Conservation (phyloP, 2,329 filamentous ascomycete genomes). For the Fusarium piperis region DNA sequence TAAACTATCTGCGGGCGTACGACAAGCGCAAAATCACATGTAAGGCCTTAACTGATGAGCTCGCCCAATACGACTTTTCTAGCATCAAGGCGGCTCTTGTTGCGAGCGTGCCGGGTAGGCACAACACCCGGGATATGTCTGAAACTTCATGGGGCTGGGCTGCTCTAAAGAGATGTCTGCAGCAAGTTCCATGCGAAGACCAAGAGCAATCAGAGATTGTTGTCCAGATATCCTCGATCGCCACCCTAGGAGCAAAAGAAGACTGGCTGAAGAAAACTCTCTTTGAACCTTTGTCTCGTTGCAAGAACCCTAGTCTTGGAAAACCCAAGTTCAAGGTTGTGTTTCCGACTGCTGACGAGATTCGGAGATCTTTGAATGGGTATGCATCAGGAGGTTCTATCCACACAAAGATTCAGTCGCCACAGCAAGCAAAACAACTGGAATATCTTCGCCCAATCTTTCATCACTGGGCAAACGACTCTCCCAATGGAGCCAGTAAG, state of each 20-base stretch:
- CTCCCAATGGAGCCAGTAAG: slow-evolving; percentile 47
- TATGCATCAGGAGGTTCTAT: slow-evolving; percentile 83
- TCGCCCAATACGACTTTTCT: slow-evolving; percentile 75
- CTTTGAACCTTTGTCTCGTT: slow-evolving; percentile 60
- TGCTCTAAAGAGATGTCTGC: slow-evolving; percentile 69
- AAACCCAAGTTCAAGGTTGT: slow-evolving; percentile 73
- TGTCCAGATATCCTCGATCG: slow-evolving; percentile 81
- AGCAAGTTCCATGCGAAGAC: slow-evolving; percentile 57
- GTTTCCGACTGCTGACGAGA: slow-evolving; percentile 83
- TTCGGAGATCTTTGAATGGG: slow-evolving; percentile 79
- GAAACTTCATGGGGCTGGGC: slow-evolving; percentile 80
- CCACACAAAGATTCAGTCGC: slow-evolving; percentile 79
- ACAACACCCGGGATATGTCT: slow-evolving; percentile 59
- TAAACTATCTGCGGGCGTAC: slow-evolving; percentile 78
- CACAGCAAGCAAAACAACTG: slow-evolving; percentile 78
- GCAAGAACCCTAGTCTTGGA: slow-evolving; percentile 28
- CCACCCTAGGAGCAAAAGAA: slow-evolving; percentile 76
- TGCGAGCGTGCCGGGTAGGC: slow-evolving; percentile 79
- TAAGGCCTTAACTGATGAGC: slow-evolving; percentile 62
- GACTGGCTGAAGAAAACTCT: slow-evolving; percentile 76
- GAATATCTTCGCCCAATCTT: slow-evolving; percentile 75
- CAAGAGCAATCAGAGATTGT: slow-evolving; percentile 60
- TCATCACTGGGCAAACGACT: slow-evolving; percentile 79
- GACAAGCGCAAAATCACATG: slow-evolving; percentile 65
- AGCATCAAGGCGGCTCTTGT: slow-evolving; percentile 75